Conservation (phyloP, 495 filamentous ascomycete genomes). For the Parathielavia appendiculata region DNA sequence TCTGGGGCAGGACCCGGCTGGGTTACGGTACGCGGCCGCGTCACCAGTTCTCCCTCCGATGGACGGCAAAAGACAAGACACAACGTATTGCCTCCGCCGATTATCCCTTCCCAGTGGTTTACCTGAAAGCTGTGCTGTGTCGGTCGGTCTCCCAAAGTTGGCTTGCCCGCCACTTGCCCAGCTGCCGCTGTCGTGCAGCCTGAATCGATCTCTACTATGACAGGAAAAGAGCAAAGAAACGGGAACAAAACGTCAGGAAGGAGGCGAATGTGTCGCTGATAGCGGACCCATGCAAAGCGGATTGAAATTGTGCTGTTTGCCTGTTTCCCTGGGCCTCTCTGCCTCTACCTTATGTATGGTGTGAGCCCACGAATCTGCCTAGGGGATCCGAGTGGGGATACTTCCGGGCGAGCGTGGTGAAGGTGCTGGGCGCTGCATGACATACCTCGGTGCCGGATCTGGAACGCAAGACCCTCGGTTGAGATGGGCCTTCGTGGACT, state of each 20-base stretch:
- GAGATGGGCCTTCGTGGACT: background rate
- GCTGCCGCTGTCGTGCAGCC: no score
- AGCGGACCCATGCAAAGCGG: background rate
- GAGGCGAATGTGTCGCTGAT: background rate
- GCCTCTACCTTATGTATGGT: background rate
- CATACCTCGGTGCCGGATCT: slow-evolving; percentile 10
- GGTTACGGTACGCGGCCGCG: slow-evolving; percentile 3
- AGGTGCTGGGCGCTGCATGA: background rate
- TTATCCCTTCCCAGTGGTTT: background rate
- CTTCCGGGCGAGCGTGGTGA: background rate
- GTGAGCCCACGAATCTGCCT: slow-evolving; percentile 4
- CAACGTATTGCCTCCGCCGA: background rate
- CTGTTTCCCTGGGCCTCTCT: background rate
- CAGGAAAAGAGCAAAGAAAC: no score
- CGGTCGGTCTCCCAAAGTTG: background rate
- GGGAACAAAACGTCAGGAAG: no score
- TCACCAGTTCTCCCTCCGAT: background rate
- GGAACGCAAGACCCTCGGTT: slow-evolving; percentile 3
- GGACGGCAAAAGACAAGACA: background rate
- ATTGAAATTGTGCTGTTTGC: background rate
- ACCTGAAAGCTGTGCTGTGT: background rate
- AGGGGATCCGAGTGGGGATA: background rate
- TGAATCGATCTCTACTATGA: no score
- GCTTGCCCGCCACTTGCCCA: background rate
- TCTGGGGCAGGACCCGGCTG: background rate